These are phyloP conservation scores for Penicillium goetzii DNA, from an alignment of 495 filamentous ascomycete species.

Conservation along the genomic window DNA sequence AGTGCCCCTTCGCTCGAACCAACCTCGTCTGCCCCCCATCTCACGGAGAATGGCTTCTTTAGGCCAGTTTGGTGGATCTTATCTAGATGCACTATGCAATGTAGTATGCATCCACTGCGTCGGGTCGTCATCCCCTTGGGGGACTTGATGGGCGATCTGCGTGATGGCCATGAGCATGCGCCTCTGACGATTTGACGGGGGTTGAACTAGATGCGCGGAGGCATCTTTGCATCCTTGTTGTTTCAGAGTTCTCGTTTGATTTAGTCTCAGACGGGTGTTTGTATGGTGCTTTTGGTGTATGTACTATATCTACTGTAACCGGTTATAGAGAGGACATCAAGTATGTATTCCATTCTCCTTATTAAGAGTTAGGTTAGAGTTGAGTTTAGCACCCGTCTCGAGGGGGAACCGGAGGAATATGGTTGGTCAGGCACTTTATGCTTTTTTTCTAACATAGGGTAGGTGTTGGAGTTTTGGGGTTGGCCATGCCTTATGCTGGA, in stretches of 20 bases:
- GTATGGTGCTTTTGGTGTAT: not conserved
- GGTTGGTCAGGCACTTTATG: not conserved
- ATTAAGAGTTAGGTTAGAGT: conserved; percentile 2
- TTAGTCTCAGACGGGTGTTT: not conserved
- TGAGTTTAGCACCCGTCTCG: not conserved
- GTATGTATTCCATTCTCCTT: not conserved
- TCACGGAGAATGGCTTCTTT: conserved; percentile 15
- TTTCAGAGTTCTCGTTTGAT: not conserved
- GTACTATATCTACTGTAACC: not conserved
- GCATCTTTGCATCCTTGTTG: not conserved
- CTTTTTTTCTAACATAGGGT: not conserved
- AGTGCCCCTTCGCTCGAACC: not conserved
- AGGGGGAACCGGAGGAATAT: not conserved
- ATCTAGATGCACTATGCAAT: not conserved
- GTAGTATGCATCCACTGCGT: not conserved
- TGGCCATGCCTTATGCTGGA: too few relatives aligned
- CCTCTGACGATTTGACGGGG: not conserved
- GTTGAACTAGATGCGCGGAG: not conserved
- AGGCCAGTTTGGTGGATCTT: not conserved
- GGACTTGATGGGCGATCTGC: not conserved
- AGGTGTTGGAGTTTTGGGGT: not conserved
- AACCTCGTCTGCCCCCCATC: not conserved
- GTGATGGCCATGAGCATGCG: not conserved
- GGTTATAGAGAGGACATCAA: not conserved
- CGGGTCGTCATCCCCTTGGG: not conserved